Conservation (phyloP, 495 filamentous ascomycete genomes). For the Penicillium psychrofluorescens region DNA sequence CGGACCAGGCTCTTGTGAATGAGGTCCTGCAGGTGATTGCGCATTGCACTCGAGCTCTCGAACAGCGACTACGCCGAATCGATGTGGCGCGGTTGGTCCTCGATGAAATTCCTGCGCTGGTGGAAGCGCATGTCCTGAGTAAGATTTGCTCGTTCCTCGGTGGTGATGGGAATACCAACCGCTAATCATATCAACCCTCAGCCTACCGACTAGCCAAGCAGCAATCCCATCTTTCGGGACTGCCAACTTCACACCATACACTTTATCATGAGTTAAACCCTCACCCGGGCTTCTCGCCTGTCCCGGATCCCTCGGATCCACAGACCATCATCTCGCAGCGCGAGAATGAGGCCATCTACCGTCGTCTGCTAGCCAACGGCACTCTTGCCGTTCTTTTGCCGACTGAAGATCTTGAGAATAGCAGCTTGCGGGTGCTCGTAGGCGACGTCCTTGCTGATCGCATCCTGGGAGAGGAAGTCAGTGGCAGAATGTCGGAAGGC, state of each 20-base stretch:
- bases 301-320: slow-evolving; percentile 50
- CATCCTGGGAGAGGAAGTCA: slow-evolving; percentile 70
- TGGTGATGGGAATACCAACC: not conserved
- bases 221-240: slow-evolving; percentile 37
- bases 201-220: slow-evolving; percentile 50
- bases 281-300: slow-evolving; percentile 69
- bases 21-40: slow-evolving; percentile 86
- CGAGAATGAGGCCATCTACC: slow-evolving; percentile 72
- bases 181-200: slow-evolving; percentile 6
- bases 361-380: slow-evolving; percentile 72
- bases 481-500: slow-evolving; percentile 71
- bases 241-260: slow-evolving; percentile 39
- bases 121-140: slow-evolving; percentile 79
- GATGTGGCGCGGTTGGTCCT: slow-evolving; percentile 77
- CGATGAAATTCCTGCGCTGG: slow-evolving; percentile 79
- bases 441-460: slow-evolving; percentile 80
- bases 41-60: slow-evolving; percentile 78
- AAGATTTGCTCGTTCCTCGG: slow-evolving; percentile 21
- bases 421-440: slow-evolving; percentile 71
- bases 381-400: slow-evolving; percentile 77
- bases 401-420: slow-evolving; percentile 85
- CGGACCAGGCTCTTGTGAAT: slow-evolving; percentile 76
- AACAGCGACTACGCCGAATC: slow-evolving; percentile 72
- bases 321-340: slow-evolving; percentile 50
- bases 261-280: slow-evolving; percentile 82